A percentile compares a stretch with the other conserved stretches of the same genome.
Evolutionary conservation across 495 filamentous ascomycete genomes (phyloP).

Genomic region (Aspergillus avenaceus): DNA sequence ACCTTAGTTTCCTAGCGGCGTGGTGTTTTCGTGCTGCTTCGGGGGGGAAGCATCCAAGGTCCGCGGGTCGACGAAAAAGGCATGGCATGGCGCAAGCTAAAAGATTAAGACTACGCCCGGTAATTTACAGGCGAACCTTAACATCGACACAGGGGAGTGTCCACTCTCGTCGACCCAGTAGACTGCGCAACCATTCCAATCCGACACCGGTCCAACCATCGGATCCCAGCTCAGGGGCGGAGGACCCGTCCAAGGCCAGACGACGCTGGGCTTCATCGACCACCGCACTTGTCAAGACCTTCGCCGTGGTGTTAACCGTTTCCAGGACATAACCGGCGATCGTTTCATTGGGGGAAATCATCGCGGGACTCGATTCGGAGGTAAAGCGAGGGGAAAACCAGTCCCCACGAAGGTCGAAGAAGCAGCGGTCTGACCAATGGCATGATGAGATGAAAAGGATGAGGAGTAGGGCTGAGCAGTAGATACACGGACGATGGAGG

Average conservation of each 20-base stretch:
- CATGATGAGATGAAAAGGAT: slow-evolving; percentile 87
- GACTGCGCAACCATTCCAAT: slow-evolving; percentile 74
- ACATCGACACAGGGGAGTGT: slow-evolving; percentile 80
- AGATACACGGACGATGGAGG: slow-evolving; percentile 83
- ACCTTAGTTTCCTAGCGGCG: too few relatives aligned
- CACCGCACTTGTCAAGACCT: slow-evolving; percentile 61
- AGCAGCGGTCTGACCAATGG: slow-evolving; percentile 86
- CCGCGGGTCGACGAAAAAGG: too few relatives aligned
- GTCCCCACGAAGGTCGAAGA: slow-evolving; percentile 77
- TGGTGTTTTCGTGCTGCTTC: too few relatives aligned
- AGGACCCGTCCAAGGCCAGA: slow-evolving; percentile 27
- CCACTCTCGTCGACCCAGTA: slow-evolving; percentile 75
- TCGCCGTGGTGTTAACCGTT: slow-evolving; percentile 63
- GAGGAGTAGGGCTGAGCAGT: slow-evolving; percentile 84
- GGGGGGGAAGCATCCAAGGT: too few relatives aligned
- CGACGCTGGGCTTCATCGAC: slow-evolving; percentile 56
- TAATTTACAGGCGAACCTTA: slow-evolving; percentile 59
- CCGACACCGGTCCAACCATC: slow-evolving; percentile 77
- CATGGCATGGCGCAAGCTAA: neutral
- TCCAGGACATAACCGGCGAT: slow-evolving; percentile 52
- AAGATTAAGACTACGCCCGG: neutral
- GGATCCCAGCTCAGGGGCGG: slow-evolving; percentile 8
- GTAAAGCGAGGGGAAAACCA: slow-evolving; percentile 71
- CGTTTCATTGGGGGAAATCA: slow-evolving; percentile 22
- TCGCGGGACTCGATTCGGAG: slow-evolving; percentile 18